Evolutionary conservation across 2,329 filamentous ascomycete species (phyloP).

Genomic region (Clonostachys chloroleuca): DNA sequence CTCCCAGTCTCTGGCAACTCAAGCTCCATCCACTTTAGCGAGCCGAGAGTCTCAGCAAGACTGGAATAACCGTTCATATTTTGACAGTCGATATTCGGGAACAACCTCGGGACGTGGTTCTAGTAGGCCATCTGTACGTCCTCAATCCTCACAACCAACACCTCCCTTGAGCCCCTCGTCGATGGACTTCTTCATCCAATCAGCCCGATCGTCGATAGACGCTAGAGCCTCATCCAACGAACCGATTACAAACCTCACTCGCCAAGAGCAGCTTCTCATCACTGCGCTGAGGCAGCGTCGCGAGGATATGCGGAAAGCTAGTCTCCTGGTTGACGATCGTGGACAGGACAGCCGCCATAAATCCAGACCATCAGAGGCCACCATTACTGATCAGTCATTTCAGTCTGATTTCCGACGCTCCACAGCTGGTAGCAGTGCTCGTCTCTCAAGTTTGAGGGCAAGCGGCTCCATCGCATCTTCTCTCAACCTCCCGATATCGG

Average conservation of each 20-base stretch:
- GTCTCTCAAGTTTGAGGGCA: no score
- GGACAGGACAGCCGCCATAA: conserved; percentile 11
- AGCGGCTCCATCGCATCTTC: background rate
- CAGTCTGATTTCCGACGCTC: conserved; percentile 20
- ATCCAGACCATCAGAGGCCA: conserved; percentile 20
- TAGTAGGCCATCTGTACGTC: conserved; percentile 1
- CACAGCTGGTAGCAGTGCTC: background rate
- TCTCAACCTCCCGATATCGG: background rate
- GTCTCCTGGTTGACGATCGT: background rate
- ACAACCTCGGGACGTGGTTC: no score
- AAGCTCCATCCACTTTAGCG: no score
- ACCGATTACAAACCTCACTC: conserved; percentile 53
- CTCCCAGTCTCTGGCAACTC: no score
- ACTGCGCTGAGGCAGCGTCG: conserved; percentile 52
- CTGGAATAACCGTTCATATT: no score
- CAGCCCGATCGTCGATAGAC: conserved; percentile 23
- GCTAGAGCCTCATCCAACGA: conserved; percentile 11
- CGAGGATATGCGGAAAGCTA: conserved; percentile 47
- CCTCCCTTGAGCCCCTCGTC: conserved; percentile 33
- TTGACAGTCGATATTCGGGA: no score
- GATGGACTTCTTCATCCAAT: conserved; percentile 41
- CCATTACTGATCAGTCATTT: conserved; percentile 19
- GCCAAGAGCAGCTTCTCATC: conserved; percentile 53
- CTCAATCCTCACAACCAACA: conserved; percentile 1
- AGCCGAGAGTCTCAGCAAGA: no score